Evolutionary conservation across 2,329 filamentous ascomycete genomes (phyloP).

Genomic region (Lasiodiplodia theobromae): DNA sequence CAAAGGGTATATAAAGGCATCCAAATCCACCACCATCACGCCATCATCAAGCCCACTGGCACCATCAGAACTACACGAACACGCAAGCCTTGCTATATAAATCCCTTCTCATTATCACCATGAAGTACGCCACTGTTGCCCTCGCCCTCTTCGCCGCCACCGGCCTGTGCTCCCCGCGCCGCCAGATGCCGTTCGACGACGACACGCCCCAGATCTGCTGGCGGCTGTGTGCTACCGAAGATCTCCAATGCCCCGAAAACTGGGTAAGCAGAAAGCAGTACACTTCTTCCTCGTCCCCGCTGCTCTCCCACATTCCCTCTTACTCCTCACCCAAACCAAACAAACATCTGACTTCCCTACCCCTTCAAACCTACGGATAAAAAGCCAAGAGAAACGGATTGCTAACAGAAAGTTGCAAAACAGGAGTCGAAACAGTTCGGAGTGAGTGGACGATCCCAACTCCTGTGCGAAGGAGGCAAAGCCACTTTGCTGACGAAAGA

Average conservation of each 20-base stretch:
- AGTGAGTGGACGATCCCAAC: background rate
- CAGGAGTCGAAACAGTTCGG: background rate
- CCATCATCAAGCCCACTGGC: background rate
- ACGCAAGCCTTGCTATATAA: background rate
- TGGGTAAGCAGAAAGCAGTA: background rate
- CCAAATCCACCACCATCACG: background rate
- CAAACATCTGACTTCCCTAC: too few relatives aligned
- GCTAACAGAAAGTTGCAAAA: background rate
- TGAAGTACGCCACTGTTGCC: constrained; percentile 14
- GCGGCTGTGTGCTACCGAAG: background rate
- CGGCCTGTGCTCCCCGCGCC: constrained; percentile 8
- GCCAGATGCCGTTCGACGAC: constrained; percentile 5
- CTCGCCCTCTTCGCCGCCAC: constrained; percentile 2
- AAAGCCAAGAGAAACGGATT: too few relatives aligned
- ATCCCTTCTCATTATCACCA: background rate
- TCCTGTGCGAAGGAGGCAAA: too few relatives aligned
- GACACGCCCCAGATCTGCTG: background rate
- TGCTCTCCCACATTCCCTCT: too few relatives aligned
- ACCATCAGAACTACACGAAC: background rate
- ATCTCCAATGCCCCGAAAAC: background rate
- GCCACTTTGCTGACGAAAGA: background rate
- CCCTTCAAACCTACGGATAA: too few relatives aligned
- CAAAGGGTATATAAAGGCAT: background rate
- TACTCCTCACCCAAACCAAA: too few relatives aligned
- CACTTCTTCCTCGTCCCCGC: too few relatives aligned